Evolutionary conservation across 495 filamentous ascomycete genomes (phyloP), one percentile per base, ranked within the genome.

Genomic region (Tuber calosporum): DNA sequence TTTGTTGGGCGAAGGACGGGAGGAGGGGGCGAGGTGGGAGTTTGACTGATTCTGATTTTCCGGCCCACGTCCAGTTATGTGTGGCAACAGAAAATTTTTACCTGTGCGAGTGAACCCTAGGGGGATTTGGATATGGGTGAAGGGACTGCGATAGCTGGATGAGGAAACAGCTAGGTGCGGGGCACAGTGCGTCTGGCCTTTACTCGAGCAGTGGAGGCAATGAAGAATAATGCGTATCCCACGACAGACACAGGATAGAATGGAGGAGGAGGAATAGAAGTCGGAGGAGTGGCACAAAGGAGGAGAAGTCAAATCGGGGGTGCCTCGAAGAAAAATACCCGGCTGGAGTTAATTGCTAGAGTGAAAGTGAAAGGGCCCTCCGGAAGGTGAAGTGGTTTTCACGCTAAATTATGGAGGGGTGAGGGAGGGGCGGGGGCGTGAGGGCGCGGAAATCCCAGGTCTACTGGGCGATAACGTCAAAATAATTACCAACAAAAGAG

Each of bases 401-500:
- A 17, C 53, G 13, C 53, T 62, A 62, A 62, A 62, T 30, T 62
- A 62, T 62, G 53, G 53, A 62, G 53, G 53, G 53, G 53, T 15
- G 13, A 62, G 53, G 34, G 53, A 62, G 53, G 53, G 53, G 53
- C 53, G 53, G 53, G 53, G 53, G 34, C n/a, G 26, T 34, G 53
- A 62, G 1, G 26, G 53, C 17, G 53, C 26, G 53, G 53, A 62
- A 62, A 34, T 4, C 11, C 26, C 3, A 62, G 53, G 53, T 62
- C 53, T 34, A 41, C 68, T 74, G 72, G 37, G 39, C 68, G 75
- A 76, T 76, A 76, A 76, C 72, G 75, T 76, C 75, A 78, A 73
- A 73, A 73, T 73, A 73, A 78, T 78, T 78, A 77, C 74, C 76
- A 78, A 77, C 70, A 70, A 62, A 75, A 67, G 70, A 78, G 76